These are phyloP conservation scores for Metschnikowia cerradonensis DNA, from an alignment of 805 yeast species.

Conservation along the genomic window DNA sequence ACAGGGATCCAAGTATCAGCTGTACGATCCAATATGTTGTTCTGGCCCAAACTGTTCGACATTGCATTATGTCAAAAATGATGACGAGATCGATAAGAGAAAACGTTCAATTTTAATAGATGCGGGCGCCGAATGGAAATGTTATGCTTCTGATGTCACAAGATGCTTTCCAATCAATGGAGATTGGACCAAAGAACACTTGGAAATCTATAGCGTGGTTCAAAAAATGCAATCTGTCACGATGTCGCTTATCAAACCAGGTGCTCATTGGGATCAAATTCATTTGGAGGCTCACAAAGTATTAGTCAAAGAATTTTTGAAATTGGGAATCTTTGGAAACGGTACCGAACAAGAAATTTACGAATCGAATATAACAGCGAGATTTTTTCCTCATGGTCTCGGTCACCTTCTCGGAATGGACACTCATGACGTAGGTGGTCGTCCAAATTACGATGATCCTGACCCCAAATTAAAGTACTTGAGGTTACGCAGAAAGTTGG, in stretches of 20 bases:
- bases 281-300: conserved; percentile 79
- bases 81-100: conserved; percentile 47
- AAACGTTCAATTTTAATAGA: conserved; percentile 76
- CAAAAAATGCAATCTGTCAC: conserved; percentile 75
- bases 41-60: conserved; percentile 90
- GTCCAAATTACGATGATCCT: conserved; percentile 78
- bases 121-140: conserved; percentile 97
- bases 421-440: conserved; percentile 93
- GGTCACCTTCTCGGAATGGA: conserved; percentile 95
- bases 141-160: conserved; percentile 91
- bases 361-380: conserved; percentile 64
- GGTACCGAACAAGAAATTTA: conserved; percentile 61
- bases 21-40: conserved; percentile 95
- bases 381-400: conserved; percentile 92
- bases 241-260: conserved; percentile 73
- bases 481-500: conserved; percentile 71
- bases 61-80: conserved; percentile 83
- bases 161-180: conserved; percentile 92
- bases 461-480: conserved; percentile 73
- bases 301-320: conserved; percentile 63
- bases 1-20: conserved; percentile 85
- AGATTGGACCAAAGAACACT: conserved; percentile 82
- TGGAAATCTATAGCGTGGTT: conserved; percentile 76
- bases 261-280: conserved; percentile 78
- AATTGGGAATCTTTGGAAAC: conserved; percentile 72